Evolutionary conservation across 2,329 filamentous ascomycete species (phyloP), one percentile per base, ranked within the genome.

Genomic region (Fusarium verrucosum): DNA sequence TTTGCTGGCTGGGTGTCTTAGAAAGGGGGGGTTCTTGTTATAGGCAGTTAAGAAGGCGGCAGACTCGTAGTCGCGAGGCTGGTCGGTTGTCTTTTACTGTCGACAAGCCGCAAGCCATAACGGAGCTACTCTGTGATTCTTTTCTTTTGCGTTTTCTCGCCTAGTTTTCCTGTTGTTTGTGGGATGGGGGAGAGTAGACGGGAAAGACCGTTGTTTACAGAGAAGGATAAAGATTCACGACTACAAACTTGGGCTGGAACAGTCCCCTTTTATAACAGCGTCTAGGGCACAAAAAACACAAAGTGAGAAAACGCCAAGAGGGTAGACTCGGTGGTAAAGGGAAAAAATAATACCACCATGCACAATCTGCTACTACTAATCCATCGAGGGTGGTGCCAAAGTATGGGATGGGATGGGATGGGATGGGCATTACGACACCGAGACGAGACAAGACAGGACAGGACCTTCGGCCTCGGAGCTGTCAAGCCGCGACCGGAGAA

Each of bases 71-170:
- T 69, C 65, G 66, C 59, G 62, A 69, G 56, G 61, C 58, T 65
- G 66, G 59, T 60, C 65, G 69, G 67, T 55, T 65, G 58, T 71
- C 57, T 67, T 53, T 68, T 66, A 38, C 59, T 62, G 46, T 64
- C 44, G 69, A 70, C 62, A 69, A 70, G 40, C 64, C 66, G 45
- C 64, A 66, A 71, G 69, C 65, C 69, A 71, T 71, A 57, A 71
- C 69, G 69, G 50, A 68, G 54, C 47, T 61, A 44, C 49, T 61
- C 32, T 55, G 50, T 46, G 36, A 54, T 38, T 47, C 50, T 32
- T 40, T 62, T 32, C 52, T 40, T 36, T 61, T 54, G 36, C 36
- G 25, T 22, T 55, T 52, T 51, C 44, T 65, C 41, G 32, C 47
- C 35, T 66, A 22, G 32, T 55, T 46, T 41, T 56, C 22, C 26